Evolutionary conservation across 192 early-diverging fungal genomes (phyloP).

Genomic region (Backusella macrospora): DNA sequence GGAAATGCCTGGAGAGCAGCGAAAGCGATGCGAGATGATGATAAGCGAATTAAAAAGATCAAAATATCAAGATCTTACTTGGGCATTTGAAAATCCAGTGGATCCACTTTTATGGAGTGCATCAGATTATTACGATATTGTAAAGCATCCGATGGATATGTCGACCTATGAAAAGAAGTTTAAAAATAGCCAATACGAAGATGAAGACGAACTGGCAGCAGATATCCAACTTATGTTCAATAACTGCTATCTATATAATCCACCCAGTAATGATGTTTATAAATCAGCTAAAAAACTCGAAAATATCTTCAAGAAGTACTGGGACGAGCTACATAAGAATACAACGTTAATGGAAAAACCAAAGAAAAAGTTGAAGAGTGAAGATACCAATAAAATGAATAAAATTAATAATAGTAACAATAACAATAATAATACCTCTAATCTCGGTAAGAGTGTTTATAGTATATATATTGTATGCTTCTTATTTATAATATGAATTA

Average conservation of each 20-base stretch:
- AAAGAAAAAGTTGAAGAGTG: neutral
- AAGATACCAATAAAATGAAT: no score
- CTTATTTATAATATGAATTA: no score
- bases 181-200: constrained; percentile 59
- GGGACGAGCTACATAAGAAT: constrained; percentile 47
- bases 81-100: constrained; percentile 80
- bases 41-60: constrained; percentile 33
- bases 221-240: constrained; percentile 72
- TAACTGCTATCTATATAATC: constrained; percentile 82
- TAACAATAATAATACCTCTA: no score
- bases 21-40: constrained; percentile 25
- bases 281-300: constrained; percentile 65
- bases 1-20: constrained; percentile 26
- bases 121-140: constrained; percentile 76
- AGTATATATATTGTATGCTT: no score
- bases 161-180: constrained; percentile 68
- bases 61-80: constrained; percentile 21
- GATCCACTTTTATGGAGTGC: constrained; percentile 82
- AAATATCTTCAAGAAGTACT: constrained; percentile 66
- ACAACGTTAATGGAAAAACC: neutral
- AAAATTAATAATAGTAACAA: no score
- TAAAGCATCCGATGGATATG: constrained; percentile 83
- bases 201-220: constrained; percentile 60
- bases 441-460: no score
- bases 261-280: constrained; percentile 59